A percentile compares a stretch with the other conserved stretches of the same genome.
These are phyloP conservation scores for Fusarium sterilihyphosum DNA, from an alignment of 2,329 filamentous ascomycete genomes.

Conservation along the genomic window DNA sequence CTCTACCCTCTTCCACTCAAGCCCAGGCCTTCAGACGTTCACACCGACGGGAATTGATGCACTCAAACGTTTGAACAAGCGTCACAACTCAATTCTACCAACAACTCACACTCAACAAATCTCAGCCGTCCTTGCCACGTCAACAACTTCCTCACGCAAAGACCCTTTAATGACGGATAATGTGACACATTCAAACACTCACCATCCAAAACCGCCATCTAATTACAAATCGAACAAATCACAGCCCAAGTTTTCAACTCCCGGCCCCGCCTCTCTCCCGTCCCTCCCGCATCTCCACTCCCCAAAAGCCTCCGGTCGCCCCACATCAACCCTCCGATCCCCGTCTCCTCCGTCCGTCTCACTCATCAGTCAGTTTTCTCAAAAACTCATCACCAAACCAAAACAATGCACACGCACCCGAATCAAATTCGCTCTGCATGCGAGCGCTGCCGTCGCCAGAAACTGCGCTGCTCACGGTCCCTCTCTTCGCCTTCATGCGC, in stretches of 20 bases:
- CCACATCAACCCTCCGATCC: constrained; percentile 31
- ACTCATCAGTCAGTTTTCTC: neutral
- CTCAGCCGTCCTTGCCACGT: neutral
- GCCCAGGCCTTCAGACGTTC: too few species aligned
- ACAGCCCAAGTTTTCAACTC: neutral
- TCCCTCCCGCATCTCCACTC: neutral
- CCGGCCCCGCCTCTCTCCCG: neutral
- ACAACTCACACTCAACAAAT: neutral
- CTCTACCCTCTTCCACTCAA: fast-evolving
- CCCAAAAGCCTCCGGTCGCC: constrained; percentile 31
- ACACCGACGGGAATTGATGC: neutral
- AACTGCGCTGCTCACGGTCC: constrained; percentile 46
- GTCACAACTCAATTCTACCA: neutral
- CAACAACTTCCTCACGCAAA: neutral
- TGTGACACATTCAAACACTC: neutral
- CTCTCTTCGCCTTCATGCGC: constrained; percentile 37
- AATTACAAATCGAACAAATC: neutral
- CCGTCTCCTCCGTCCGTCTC: neutral
- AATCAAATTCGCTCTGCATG: constrained; percentile 48
- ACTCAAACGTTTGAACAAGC: neutral
- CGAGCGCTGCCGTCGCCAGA: constrained; percentile 48
- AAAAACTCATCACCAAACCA: neutral
- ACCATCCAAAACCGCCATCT: neutral
- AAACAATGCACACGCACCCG: constrained; percentile 42
- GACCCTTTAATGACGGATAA: neutral